These are phyloP conservation scores for Eremochloa ophiuroides DNA, from an alignment of 176 grass and related monocot genomes.

Conservation along the genomic window DNA sequence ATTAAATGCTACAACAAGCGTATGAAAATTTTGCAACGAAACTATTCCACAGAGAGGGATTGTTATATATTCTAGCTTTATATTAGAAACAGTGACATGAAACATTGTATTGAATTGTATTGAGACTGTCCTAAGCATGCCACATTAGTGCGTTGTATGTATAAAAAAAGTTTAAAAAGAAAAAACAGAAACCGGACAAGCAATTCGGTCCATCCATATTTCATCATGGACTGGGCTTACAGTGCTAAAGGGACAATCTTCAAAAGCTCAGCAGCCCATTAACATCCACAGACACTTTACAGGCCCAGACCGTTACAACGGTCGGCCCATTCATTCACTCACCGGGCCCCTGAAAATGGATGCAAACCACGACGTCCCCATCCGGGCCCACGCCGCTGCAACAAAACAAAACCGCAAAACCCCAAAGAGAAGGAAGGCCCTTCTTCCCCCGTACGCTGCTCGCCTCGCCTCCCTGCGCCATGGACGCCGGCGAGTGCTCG, in stretches of 20 bases:
- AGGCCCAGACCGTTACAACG: not conserved
- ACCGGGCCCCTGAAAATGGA: not conserved
- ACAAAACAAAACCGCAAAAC: not conserved
- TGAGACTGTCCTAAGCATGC: no score
- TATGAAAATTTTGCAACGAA: no score
- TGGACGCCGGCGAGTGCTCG: constrained; percentile 85
- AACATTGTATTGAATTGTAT: no score
- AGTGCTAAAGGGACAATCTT: not conserved
- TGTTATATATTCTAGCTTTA: no score
- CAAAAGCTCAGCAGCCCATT: not conserved
- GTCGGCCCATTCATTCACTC: not conserved
- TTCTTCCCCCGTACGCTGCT: not conserved
- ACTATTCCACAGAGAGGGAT: no score
- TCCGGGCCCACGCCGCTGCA: not conserved
- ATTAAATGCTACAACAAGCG: no score
- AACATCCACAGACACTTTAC: not conserved
- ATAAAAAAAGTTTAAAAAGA: no score
- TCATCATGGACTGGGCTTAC: not conserved
- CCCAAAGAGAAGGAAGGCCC: not conserved
- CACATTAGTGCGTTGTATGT: no score
- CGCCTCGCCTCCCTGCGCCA: not conserved
- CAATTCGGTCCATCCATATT: not conserved
- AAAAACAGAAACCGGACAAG: no score
- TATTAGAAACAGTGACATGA: no score
- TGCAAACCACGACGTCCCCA: no score